Evolutionary conservation across 176 grass and related monocot species (phyloP), one percentile per base, ranked within the genome.

Genomic region (Musa schizocarpa): DNA sequence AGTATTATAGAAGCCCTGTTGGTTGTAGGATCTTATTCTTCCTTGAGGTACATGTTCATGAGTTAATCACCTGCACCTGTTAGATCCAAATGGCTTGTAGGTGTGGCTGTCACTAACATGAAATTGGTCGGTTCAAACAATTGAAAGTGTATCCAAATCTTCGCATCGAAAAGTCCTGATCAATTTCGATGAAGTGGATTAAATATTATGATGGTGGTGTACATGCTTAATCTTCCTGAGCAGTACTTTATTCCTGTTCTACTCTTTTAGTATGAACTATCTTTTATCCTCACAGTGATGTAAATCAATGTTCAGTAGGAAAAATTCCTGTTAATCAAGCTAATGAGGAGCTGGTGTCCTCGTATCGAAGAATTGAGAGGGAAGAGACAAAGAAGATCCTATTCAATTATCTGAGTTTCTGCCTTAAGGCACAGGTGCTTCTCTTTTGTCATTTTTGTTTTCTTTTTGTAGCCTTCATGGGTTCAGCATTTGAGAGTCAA

Each of bases 261-360:
- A 9, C 23, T 27, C 34, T 29, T 72, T 1, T 53, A 9, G 24
- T 56, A 74, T 25, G 10, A 55, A 20, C 51, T 8, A 0, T 70
- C 68, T 70, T 1, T 20, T 52, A 4, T 74, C 57, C 53, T 74
- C 11, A 24, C 23, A 50, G 23, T 59, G 11, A 76, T 20, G 0
- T 34, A 29, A 19, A 58, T 9, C n/a, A 11, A 81, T 57, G 78
- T 79, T 67, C 88, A 98, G 94, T 98, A 51, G 94, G 94, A 21
- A 98, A 87, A 69, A 91, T 98, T 54, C 94, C 94, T 29, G 94
- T 75, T 17, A 89, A 69, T 64, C 94, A 98, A 78, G 90, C 90
- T 19, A 93, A 81, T n/a, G 94, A 98, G 24, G 88, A 87, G 77
- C 22, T 93, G 54, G 90, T 98, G 63, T 69, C 69, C 51, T 78